These are phyloP conservation scores for Bassia scoparia DNA, from an alignment of 148 eudicot species.

Conservation along the genomic window DNA sequence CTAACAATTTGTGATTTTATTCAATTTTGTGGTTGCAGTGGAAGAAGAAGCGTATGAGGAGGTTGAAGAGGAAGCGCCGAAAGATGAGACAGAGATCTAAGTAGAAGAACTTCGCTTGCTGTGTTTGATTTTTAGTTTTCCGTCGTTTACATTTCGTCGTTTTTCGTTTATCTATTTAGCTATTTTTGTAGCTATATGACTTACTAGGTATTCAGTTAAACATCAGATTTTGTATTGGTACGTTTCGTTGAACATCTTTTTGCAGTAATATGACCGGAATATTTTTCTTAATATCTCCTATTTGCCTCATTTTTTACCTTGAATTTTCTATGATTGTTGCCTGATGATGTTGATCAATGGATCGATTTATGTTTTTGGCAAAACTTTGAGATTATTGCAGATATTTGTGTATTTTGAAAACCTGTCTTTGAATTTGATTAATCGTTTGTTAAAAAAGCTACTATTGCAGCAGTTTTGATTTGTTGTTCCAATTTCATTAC, in stretches of 20 bases:
- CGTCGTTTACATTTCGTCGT: conserved; percentile 1
- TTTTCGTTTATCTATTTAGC: neutral
- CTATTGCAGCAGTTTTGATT: too few species aligned
- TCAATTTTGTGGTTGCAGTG: conserved; percentile 10
- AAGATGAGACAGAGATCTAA: conserved; percentile 30
- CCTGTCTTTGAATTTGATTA: too few species aligned
- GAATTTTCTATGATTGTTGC: neutral
- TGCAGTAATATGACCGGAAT: neutral
- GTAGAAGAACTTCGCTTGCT: neutral
- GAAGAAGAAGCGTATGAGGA: conserved; percentile 32
- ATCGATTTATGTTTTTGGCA: too few species aligned
- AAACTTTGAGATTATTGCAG: too few species aligned
- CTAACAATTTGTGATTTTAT: neutral
- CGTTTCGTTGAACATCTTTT: neutral
- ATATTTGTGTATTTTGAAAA: too few species aligned
- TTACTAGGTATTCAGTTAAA: conserved; percentile 10
- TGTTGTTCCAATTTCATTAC: too few species aligned
- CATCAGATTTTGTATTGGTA: neutral
- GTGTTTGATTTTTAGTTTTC: neutral
- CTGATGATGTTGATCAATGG: neutral
- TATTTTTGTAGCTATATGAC: conserved; percentile 14
- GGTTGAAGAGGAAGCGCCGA: conserved; percentile 30
- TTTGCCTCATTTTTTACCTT: neutral
- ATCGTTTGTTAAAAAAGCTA: too few species aligned
- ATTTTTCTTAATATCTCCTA: neutral